phyloP scores from a whole-genome alignment of 2,329 filamentous ascomycete genomes.

The Chrysosporium queenslandicum region DNA sequence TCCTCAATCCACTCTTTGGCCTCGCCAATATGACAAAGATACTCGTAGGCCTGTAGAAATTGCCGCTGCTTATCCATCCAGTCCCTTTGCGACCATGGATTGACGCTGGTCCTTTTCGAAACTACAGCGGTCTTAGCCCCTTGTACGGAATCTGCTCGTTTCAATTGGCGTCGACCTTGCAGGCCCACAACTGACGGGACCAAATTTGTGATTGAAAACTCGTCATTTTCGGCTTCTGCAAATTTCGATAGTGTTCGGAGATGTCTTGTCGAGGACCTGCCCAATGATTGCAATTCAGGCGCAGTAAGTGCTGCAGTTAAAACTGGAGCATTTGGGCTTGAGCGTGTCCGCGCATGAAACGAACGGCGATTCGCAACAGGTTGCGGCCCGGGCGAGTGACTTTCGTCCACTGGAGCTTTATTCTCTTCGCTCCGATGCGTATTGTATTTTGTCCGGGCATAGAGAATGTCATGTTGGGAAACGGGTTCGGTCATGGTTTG shows the following conservation, averaged over 20 bases:
- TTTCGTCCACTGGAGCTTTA: slow-evolving; percentile 23
- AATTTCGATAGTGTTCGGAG: slow-evolving; percentile 77
- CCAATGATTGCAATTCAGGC: slow-evolving; percentile 69
- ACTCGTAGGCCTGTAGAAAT: slow-evolving; percentile 94
- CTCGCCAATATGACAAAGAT: slow-evolving; percentile 96
- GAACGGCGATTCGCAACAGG: slow-evolving; percentile 22
- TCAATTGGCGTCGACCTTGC: slow-evolving; percentile 70
- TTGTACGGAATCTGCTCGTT: slow-evolving; percentile 52
- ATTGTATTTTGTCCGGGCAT: background rate
- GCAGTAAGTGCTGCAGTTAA: slow-evolving; percentile 29
- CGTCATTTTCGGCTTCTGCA: slow-evolving; percentile 64
- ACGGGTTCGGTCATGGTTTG: slow-evolving; percentile 53
- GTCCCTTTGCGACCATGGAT: slow-evolving; percentile 70
- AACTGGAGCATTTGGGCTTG: slow-evolving; percentile 25
- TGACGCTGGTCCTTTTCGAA: slow-evolving; percentile 44
- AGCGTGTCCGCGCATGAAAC: slow-evolving; percentile 26
- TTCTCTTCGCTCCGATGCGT: slow-evolving; percentile 14
- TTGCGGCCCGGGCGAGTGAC: slow-evolving; percentile 10
- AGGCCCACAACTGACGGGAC: slow-evolving; percentile 81
- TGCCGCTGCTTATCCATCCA: slow-evolving; percentile 99
- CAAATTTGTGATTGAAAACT: slow-evolving; percentile 67
- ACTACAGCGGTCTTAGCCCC: slow-evolving; percentile 41
- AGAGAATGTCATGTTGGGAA: slow-evolving; percentile 17
- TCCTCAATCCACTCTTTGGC: slow-evolving; percentile 99
- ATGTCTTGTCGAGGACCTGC: slow-evolving; percentile 82